Evolutionary conservation across 2,329 filamentous ascomycete species (phyloP).

Genomic region (Emydomyces testavorans): DNA sequence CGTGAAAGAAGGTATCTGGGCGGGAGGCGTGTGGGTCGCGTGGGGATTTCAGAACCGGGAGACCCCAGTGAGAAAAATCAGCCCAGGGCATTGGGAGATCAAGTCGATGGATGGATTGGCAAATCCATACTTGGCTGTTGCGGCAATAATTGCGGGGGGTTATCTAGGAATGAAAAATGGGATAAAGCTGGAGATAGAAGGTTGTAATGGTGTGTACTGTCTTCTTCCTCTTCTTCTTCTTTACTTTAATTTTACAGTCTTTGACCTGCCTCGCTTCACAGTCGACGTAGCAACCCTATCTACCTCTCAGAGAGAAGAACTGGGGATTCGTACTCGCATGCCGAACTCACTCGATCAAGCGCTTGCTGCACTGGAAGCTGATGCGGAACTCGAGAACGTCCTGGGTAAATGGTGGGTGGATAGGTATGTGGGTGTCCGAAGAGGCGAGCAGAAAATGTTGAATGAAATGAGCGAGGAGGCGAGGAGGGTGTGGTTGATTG

Average conservation of each 20-base stretch:
- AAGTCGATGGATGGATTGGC: constrained; percentile 23
- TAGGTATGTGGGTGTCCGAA: constrained; percentile 25
- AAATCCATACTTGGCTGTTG: constrained; percentile 22
- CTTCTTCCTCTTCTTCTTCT: background rate
- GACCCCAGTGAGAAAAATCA: constrained; percentile 19
- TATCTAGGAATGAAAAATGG: constrained; percentile 11
- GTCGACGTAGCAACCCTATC: constrained; percentile 28
- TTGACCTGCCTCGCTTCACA: constrained; percentile 12
- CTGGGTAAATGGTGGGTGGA: constrained; percentile 23
- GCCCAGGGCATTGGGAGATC: constrained; percentile 20
- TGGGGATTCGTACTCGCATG: constrained; percentile 30
- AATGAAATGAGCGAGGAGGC: constrained; percentile 24
- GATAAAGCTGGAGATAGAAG: constrained; percentile 8
- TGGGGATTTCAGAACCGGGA: constrained; percentile 58
- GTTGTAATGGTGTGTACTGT: constrained; percentile 18
- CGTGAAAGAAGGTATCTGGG: constrained; percentile 58
- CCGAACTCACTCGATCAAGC: constrained; percentile 29
- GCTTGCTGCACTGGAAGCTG: constrained; percentile 24
- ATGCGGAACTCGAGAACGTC: constrained; percentile 22
- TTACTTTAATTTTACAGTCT: background rate
- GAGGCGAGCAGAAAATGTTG: constrained; percentile 26
- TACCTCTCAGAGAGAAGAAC: constrained; percentile 21
- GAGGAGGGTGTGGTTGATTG: constrained; percentile 30
- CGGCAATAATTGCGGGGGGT: constrained; percentile 20
- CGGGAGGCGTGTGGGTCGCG: constrained; percentile 63